Percentiles rank a stretch among this genome's conserved stretches.
phyloP scores from a whole-genome alignment of 805 yeast genomes.

The Candida namnaoensis region DNA sequence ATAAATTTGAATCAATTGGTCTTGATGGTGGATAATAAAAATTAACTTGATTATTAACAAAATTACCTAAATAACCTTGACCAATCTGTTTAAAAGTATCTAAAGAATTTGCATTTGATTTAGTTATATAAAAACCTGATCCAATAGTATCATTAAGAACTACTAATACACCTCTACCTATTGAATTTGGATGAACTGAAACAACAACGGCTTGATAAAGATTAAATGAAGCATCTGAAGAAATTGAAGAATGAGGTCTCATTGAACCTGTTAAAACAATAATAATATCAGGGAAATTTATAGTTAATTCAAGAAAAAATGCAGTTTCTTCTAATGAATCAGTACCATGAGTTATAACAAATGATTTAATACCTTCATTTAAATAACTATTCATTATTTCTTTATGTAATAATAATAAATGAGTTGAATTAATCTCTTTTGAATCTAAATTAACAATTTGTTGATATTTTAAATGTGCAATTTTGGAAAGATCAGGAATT shows the following conservation, averaged over 20 bases:
- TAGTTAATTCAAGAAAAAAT: constrained; percentile 45
- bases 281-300: constrained; percentile 39
- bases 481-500: constrained; percentile 46
- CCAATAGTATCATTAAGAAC: constrained; percentile 63
- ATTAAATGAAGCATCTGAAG: constrained; percentile 70
- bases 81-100: constrained; percentile 63
- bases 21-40: constrained; percentile 56
- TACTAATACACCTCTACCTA: constrained; percentile 53
- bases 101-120: constrained; percentile 60
- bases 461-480: constrained; percentile 52
- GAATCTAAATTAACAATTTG: constrained; percentile 58
- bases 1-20: constrained; percentile 27
- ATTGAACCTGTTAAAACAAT: constrained; percentile 65
- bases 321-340: constrained; percentile 65
- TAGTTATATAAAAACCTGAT: constrained; percentile 62
- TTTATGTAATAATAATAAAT: constrained; percentile 35
- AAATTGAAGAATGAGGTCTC: constrained; percentile 65
- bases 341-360: constrained; percentile 66
- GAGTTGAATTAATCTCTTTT: constrained; percentile 40
- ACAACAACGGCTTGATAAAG: constrained; percentile 61
- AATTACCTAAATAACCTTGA: constrained; percentile 64
- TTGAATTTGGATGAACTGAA: constrained; percentile 41
- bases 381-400: constrained; percentile 36
- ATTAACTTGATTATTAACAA: constrained; percentile 57
- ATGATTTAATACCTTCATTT: constrained; percentile 37